phyloP scores from a whole-genome alignment of 179 eudicot species.

The Pouteria campechiana region DNA sequence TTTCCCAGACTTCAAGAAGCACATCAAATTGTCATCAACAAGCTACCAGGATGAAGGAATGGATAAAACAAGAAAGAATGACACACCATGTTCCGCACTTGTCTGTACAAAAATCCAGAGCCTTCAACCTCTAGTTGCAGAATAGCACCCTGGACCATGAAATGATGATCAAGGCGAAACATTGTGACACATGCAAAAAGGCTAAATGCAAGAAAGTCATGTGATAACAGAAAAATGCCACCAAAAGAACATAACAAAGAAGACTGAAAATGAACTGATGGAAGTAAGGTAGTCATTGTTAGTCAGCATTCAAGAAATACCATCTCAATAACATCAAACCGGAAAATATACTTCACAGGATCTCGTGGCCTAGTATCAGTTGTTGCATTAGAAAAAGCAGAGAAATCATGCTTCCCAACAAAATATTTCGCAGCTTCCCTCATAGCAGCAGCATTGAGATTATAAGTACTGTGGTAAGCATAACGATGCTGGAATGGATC shows the following conservation, averaged over 20 bases:
- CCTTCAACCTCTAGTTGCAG: slow-evolving; percentile 95
- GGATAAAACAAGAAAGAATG: not conserved
- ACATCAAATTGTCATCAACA: too few relatives aligned
- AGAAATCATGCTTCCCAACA: slow-evolving; percentile 69
- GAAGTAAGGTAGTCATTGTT: too few relatives aligned
- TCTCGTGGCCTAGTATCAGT: slow-evolving; percentile 43
- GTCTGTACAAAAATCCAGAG: slow-evolving; percentile 84
- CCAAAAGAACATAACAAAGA: too few relatives aligned
- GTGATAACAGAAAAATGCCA: too few relatives aligned
- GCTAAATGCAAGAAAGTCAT: too few relatives aligned
- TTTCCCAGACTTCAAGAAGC: too few relatives aligned
- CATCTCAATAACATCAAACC: slow-evolving; percentile 63
- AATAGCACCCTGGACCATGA: slow-evolving; percentile 53
- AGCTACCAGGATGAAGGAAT: not conserved
- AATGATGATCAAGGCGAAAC: too few relatives aligned
- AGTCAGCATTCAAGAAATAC: slow-evolving; percentile 17
- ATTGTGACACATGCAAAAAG: too few relatives aligned
- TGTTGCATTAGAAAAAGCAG: slow-evolving; percentile 65
- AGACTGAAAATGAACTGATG: too few relatives aligned
- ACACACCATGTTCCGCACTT: slow-evolving; percentile 90
- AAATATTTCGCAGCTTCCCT: slow-evolving; percentile 62
- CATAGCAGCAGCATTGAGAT: slow-evolving; percentile 57
- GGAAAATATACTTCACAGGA: slow-evolving; percentile 67
- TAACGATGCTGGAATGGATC: slow-evolving; percentile 62
- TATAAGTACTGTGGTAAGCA: slow-evolving; percentile 63